phyloP scores from a whole-genome alignment of 2,329 filamentous ascomycete species.

The Microdochium paspali region DNA sequence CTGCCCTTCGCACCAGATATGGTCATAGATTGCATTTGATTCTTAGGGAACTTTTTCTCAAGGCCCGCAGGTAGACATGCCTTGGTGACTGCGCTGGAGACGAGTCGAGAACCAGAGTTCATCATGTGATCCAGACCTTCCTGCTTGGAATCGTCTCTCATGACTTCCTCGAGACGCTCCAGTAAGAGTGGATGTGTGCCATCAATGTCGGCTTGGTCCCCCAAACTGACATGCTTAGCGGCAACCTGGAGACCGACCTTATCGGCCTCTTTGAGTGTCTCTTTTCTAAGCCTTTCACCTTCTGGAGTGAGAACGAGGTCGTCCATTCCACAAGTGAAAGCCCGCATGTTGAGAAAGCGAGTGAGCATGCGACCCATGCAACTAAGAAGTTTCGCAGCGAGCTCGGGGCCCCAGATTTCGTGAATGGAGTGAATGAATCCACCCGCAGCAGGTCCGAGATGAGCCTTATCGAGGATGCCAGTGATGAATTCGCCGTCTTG shows the following conservation, averaged over 20 bases:
- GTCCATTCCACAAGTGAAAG: slow-evolving; percentile 95
- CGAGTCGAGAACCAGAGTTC: slow-evolving; percentile 57
- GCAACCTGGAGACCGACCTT: slow-evolving; percentile 70
- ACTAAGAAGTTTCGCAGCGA: slow-evolving; percentile 81
- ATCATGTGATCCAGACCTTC: slow-evolving; percentile 81
- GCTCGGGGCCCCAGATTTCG: slow-evolving; percentile 81
- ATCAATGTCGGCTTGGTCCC: slow-evolving; percentile 43
- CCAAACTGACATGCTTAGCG: slow-evolving; percentile 78
- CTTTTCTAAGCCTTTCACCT: slow-evolving; percentile 63
- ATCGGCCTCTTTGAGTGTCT: slow-evolving; percentile 58
- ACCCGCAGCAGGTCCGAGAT: slow-evolving; percentile 79
- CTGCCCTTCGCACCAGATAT: slow-evolving; percentile 91
- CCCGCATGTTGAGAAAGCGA: slow-evolving; percentile 82
- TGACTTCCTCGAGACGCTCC: slow-evolving; percentile 74
- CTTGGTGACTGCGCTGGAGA: slow-evolving; percentile 72
- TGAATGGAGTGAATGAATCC: slow-evolving; percentile 89
- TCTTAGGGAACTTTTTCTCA: slow-evolving; percentile 86
- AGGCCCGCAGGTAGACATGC: slow-evolving; percentile 74
- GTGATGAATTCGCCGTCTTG: slow-evolving; percentile 79
- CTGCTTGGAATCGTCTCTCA: slow-evolving; percentile 87
- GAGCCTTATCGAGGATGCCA: slow-evolving; percentile 91
- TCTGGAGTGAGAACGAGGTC: slow-evolving; percentile 77
- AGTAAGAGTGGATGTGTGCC: slow-evolving; percentile 62
- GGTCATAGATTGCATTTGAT: slow-evolving; percentile 99
- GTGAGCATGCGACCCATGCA: slow-evolving; percentile 84